phyloP scores from a whole-genome alignment of 768 basidiomycete genomes.

The Tricholoma saponaceum region DNA sequence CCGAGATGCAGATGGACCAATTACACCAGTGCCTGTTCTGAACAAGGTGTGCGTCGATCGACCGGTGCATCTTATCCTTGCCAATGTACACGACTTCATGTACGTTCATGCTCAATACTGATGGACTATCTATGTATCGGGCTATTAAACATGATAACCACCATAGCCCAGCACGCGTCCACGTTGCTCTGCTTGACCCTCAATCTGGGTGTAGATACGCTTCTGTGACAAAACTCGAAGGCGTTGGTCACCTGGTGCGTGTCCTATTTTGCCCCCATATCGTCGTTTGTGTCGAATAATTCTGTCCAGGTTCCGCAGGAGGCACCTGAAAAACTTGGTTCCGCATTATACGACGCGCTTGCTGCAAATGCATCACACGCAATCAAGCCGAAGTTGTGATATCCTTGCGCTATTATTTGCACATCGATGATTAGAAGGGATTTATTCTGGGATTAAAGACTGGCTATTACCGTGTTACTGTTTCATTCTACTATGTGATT shows the following conservation, averaged over 20 bases:
- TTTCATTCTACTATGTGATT: too few species aligned
- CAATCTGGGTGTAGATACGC: constrained; percentile 24
- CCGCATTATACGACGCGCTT: constrained; percentile 12
- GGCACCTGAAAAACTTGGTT: constrained; percentile 18
- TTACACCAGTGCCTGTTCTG: constrained; percentile 47
- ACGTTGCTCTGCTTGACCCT: constrained; percentile 26
- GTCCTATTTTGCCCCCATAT: background rate
- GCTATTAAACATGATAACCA: background rate
- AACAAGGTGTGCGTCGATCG: constrained; percentile 32
- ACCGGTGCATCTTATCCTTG: constrained; percentile 54
- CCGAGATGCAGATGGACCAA: constrained; percentile 49
- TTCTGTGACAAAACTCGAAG: constrained; percentile 19
- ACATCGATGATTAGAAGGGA: too few species aligned
- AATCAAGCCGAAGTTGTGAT: constrained; percentile 8
- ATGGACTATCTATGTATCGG: too few species aligned
- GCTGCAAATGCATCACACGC: background rate
- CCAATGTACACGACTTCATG: constrained; percentile 50
- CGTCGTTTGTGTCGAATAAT: too few species aligned
- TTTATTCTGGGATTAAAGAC: too few species aligned
- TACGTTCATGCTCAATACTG: constrained; percentile 22
- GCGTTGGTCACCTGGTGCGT: constrained; percentile 26
- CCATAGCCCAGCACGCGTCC: constrained; percentile 25
- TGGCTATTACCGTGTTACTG: too few species aligned
- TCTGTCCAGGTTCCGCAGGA: constrained; percentile 18
- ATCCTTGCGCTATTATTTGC: background rate